Base-by-base conservation (phyloP, 1,139 yeast genomes). In the Saccharomyces pastorianus region DNA sequence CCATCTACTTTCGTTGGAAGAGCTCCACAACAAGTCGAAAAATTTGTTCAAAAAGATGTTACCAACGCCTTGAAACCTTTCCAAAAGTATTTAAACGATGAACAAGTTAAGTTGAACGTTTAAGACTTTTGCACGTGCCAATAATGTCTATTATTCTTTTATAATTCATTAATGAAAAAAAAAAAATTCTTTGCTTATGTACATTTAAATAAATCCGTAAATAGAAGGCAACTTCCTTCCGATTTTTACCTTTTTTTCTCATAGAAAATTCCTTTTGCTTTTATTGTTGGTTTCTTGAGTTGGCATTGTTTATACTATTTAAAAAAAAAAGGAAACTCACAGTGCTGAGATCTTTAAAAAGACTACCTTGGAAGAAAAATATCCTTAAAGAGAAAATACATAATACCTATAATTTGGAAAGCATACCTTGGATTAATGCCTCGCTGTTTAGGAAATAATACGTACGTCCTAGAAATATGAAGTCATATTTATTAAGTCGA, bases 11-110 rank as follows among this genome's bases (percentile, higher is more conserved):
- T 93, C 71, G 95, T 91, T 51, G 99, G 99, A 64, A 88, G 99
- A 73, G 99, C 99, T 56, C 98, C 99, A 50, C 87, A 91, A 74
- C 99, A 93, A 76, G 89, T 96, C 55, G 96, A 88, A 71, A 91
- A 91, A 75, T 93, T 93, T 69, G 85, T 93, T 64, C 81, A 82
- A 58, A 81, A 81, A 56, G 95, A 91, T 59, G 98, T 95, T 56
- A 85, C 84, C 55, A 76, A 83, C 63, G 98, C 98, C 47, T 79
- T 93, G 64, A 78, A 77, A 61, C 90, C 91, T 51, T 86, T 79
- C 73, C 73, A 80, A 67, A 70, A 81, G 49, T 71, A 76, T 65
- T 77, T 95, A 64, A 79, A 82, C 63, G 72, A 76, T 52, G 89
- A 84, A 66, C 78, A 76, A 60, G 93, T 88, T 55, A 81, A 81